Evolutionary conservation across 1,284 basidiomycete genomes (phyloP).

Genomic region (Ceratobasidium sp.): DNA sequence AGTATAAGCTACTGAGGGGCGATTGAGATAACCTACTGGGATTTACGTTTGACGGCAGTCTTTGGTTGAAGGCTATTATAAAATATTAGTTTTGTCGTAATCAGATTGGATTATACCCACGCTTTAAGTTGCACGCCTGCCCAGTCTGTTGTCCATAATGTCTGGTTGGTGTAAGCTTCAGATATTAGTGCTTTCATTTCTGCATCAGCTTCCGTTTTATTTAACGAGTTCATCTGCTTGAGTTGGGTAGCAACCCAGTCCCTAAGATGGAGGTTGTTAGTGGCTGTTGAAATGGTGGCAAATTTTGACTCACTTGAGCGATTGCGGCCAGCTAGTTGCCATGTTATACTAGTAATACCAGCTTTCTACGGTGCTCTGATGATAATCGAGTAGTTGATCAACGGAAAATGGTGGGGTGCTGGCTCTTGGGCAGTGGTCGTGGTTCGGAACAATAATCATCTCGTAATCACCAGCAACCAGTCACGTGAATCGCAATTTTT

Average conservation of each 20-base stretch:
- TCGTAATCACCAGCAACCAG: no score
- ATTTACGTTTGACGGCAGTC: slow-evolving; percentile 68
- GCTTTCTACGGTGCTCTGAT: background rate
- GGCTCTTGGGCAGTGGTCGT: slow-evolving; percentile 23
- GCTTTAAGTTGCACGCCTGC: slow-evolving; percentile 76
- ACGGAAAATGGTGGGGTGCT: background rate
- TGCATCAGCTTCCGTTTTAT: slow-evolving; percentile 73
- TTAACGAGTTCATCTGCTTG: slow-evolving; percentile 77
- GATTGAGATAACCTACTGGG: slow-evolving; percentile 52
- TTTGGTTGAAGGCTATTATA: slow-evolving; percentile 67
- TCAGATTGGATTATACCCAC: slow-evolving; percentile 52
- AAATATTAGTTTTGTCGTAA: slow-evolving; percentile 46
- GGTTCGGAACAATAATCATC: no score
- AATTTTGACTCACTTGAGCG: slow-evolving; percentile 31
- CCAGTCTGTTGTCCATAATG: slow-evolving; percentile 90
- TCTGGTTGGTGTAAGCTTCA: slow-evolving; percentile 75
- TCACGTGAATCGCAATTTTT: no score
- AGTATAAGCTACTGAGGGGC: background rate
- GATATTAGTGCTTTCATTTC: slow-evolving; percentile 86
- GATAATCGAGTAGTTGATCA: background rate
- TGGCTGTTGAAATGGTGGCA: background rate
- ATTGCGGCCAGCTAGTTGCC: slow-evolving; percentile 39
- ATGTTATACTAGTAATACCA: background rate
- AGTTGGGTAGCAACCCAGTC: slow-evolving; percentile 85
- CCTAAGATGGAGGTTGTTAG: slow-evolving; percentile 52